Evolutionary conservation across 371 early-diverging fungal species (phyloP), one percentile per base, ranked within the genome.

Genomic region (Syncephalis plumigaleata): DNA sequence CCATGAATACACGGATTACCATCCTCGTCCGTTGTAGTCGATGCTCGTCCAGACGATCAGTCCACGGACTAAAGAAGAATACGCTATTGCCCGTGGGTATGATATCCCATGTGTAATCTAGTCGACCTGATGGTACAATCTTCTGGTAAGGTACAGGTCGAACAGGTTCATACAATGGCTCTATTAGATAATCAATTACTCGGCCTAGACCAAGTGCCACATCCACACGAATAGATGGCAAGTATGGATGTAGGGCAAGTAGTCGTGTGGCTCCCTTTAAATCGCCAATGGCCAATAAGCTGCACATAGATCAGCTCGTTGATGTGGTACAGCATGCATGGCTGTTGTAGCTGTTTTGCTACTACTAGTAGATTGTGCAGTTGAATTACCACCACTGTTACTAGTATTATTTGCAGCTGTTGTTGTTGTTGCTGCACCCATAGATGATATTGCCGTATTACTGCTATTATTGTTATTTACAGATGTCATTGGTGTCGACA

Each of bases 211-310:
- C 11, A 31, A 31, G 31, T 7, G 31, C 31, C 11, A 31, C 11
- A 31, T 31, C 31, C 4, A 31, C 31, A 31, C 31, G 31, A 31
- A 31, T 31, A 31, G 7, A 7, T 31, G 31, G 31, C 11, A 31
- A 31, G 11, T 31, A 31, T 4, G 31, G 31, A 31, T 31, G 31
- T 31, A 31, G 31, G 31, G 31, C 31, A 4, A 31, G 11, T 31
- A 31, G 11, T 31, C 31, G 31, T 7, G 7, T 11, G 4, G 78
- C 78, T 31, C 73, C 62, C 3, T 54, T 52, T 2, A 81, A 31
- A 45, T 77, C 81, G 0, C 88, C 86, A 4, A 84, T 65, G 3
- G 73, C 67, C 0, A 85, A 36, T 9, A 84, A 4, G 82, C 79
- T 18, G 60, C 60, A 3, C 68, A 57, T 7, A 87, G 51, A 8